Percentiles rank a stretch among this genome's conserved stretches.
These are phyloP conservation scores for Euphorbia peplus DNA, from an alignment of 345 rosid species.

Conservation along the genomic window DNA sequence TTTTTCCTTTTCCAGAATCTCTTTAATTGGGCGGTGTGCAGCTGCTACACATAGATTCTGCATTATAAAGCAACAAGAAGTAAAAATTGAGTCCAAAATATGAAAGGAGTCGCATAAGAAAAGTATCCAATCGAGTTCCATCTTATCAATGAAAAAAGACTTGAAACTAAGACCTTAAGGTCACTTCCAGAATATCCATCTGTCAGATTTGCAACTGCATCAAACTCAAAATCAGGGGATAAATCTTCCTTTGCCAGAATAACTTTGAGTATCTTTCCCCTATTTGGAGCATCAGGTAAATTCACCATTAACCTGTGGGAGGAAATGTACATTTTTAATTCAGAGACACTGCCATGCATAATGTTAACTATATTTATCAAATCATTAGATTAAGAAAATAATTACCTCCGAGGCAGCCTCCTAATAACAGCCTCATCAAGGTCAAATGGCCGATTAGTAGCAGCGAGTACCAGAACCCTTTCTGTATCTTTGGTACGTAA, in stretches of 20 bases:
- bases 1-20: conserved; percentile 79
- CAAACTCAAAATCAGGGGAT: conserved; percentile 68
- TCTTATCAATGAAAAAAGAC: conserved; percentile 14
- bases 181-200: conserved; percentile 96
- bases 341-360: neutral
- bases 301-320: conserved; percentile 74
- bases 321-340: conserved; percentile 7
- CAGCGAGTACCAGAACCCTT: conserved; percentile 87
- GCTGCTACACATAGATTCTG: conserved; percentile 89
- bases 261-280: conserved; percentile 72
- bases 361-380: neutral
- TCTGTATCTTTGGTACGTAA: conserved; percentile 75
- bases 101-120: neutral
- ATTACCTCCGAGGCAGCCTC: conserved; percentile 76
- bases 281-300: conserved; percentile 79
- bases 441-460: conserved; percentile 94
- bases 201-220: conserved; percentile 65
- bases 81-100: neutral
- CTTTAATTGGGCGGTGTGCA: conserved; percentile 83
- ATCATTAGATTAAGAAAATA: neutral
- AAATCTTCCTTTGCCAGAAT: conserved; percentile 81
- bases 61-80: conserved; percentile 12
- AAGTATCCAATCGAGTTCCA: neutral
- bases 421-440: conserved; percentile 98
- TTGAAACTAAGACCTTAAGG: conserved; percentile 52